Percentiles rank a stretch among this genome's conserved stretches.
phyloP scores from a whole-genome alignment of 768 basidiomycete species.

The Boletus rex-veris region DNA sequence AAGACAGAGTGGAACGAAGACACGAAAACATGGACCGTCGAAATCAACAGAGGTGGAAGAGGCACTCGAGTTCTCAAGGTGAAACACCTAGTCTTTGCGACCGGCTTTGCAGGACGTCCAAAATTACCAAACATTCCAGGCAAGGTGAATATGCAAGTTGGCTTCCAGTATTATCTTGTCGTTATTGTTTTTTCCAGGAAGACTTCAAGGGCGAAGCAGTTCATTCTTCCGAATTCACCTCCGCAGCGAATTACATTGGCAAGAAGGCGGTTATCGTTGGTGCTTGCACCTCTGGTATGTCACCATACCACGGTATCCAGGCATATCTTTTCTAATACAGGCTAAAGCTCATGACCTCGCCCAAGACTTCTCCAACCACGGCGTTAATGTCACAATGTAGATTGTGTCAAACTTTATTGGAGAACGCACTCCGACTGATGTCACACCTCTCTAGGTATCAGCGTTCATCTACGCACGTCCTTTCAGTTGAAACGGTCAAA shows the following conservation, averaged over 20 bases:
- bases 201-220: conserved; percentile 50
- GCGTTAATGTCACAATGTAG: conserved; percentile 32
- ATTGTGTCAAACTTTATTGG: not conserved
- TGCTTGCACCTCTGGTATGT: conserved; percentile 58
- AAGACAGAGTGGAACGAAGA: conserved; percentile 36
- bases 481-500: not conserved
- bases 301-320: not conserved
- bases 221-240: conserved; percentile 54
- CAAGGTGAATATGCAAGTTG: conserved; percentile 27
- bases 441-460: not conserved
- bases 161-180: not conserved
- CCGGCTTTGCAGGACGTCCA: conserved; percentile 46
- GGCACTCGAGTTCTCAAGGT: conserved; percentile 36
- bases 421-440: not conserved
- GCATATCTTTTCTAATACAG: conserved; percentile 9
- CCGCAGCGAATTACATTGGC: conserved; percentile 46
- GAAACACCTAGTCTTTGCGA: conserved; percentile 55
- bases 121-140: conserved; percentile 45
- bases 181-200: conserved; percentile 29
- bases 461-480: not conserved
- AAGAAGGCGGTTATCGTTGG: conserved; percentile 68
- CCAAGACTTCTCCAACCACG: conserved; percentile 31
- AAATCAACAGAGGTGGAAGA: conserved; percentile 33
- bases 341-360: conserved; percentile 36
- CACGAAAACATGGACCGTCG: conserved; percentile 46